Evolutionary conservation across 352 stramenopile species (phyloP), one percentile per base, ranked within the genome.

Genomic region (Pythium angustatum): DNA sequence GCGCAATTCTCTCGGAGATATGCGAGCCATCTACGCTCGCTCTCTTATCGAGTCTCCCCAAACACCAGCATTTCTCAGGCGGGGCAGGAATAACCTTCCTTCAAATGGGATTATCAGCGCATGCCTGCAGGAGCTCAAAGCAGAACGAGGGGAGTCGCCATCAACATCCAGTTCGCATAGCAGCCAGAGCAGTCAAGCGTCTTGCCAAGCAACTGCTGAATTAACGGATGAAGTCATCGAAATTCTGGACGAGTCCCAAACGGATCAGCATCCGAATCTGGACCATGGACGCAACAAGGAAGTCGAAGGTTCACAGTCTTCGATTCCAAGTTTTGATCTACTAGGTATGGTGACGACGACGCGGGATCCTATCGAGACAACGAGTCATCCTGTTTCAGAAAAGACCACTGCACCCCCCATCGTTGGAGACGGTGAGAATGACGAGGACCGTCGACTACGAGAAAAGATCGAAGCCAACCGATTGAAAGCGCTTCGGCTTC

Each of bases 21-120:
- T 93, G 84, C 83, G 83, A 5, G 83, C 85, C 26, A 91, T 94
- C 48, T 94, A 94, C 60, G 81, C 83, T 11, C 71, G 71, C 0
- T 87, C 85, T 3, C 48, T 94, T 22, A 70, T 85, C n/a, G 81
- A 91, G 24, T 91, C 85, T 15, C 83, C 72, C 24, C 56, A 60
- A 26, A 73, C 71, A 21, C 74, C 72, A 43, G 54, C 31, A 22
- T 73, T 84, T 41, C 34, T 73, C 17, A 75, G 75, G 5, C 77
- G 71, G 14, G 64, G 72, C 8, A 68, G 83, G 19, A 62, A 78
- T 15, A 66, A 72, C 17, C 36, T 93, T 28, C 85, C 79, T 2
- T 76, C 72, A 4, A 69, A 81, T 54, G 75, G 85, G 4, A 78
- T 94, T 26, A 88, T 94, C 50, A 75, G 64, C 28, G 73, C 83